Conservation (phyloP, 345 rosid genomes). For the Brassica nigra region DNA sequence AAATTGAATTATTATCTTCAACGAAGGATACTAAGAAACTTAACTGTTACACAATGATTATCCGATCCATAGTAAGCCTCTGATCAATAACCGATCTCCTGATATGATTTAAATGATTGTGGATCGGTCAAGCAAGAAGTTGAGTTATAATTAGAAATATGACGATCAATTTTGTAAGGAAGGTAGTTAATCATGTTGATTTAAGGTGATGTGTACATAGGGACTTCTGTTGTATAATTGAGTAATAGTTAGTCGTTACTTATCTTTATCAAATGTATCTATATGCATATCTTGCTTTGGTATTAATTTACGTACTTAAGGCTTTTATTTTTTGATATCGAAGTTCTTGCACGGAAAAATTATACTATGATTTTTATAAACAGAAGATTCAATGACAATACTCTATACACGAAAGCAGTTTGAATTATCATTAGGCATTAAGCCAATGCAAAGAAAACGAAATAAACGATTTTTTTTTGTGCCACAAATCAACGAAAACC, state of each 20-base stretch:
- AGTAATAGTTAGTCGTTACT: slow-evolving; percentile 1
- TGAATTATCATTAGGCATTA: not conserved
- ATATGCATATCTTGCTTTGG: not conserved
- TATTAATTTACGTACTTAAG: not conserved
- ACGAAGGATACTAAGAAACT: not conserved
- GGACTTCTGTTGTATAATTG: slow-evolving; percentile 16
- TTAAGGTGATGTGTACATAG: slow-evolving; percentile 2
- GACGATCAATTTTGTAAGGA: not conserved
- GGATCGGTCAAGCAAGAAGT: not conserved
- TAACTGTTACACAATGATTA: slow-evolving; percentile 15
- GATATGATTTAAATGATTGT: not conserved
- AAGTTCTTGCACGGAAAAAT: not conserved
- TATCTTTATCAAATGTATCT: too few species aligned
- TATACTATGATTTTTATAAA: not conserved
- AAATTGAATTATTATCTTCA: not conserved
- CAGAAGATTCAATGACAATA: not conserved
- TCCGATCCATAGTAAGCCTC: slow-evolving; percentile 12
- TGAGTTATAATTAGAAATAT: not conserved
- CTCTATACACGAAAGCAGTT: not conserved
- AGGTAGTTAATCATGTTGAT: not conserved
- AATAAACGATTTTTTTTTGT: not conserved
- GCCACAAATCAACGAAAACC: not conserved
- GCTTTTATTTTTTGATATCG: not conserved
- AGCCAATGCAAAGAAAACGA: not conserved
- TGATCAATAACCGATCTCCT: slow-evolving; percentile 6